Evolutionary conservation across 352 stramenopile species (phyloP), one percentile per base, ranked within the genome.

Genomic region (Phytophthora meadii): DNA sequence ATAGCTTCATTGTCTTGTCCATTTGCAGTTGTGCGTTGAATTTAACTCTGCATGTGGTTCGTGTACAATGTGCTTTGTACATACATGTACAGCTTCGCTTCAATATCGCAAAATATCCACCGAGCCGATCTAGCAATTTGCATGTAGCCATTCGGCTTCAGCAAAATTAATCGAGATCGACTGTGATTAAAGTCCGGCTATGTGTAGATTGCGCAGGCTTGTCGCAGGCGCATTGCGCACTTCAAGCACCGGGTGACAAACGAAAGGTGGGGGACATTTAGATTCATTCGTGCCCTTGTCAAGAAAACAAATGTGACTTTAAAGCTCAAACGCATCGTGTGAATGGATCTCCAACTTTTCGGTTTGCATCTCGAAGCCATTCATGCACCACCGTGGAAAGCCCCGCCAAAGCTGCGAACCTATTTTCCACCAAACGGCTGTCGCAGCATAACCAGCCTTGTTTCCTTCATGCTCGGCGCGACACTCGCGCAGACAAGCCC

Each of bases 341-440:
- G 14, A 12, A 22, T 47, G 11, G 14, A 54, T 55, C 4, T 22
- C 49, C 34, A 28, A 19, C 5, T n/a, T 25, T 4, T 42, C n/a
- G 30, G 30, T 55, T 55, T 25, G 32, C 7, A 37, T 8, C 6
- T 14, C 37, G 14, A 30, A 30, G 27, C 6, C 27, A 30, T 30
- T 22, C 22, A 1, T 2, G 36, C 15, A 15, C 22, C 28, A 34
- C 28, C 30, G 30, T 36, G 30, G 30, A 36, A 36, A 36, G 30
- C 30, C 30, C 7, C 30, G 9, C 8, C 30, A 64, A 69, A 63
- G 37, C 61, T 40, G 53, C 32, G 46, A 54, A 61, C 54, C 61
- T 69, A 69, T 60, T 63, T 66, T 68, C 45, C 53, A 50, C n/a
- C 47, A 45, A 34, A 17, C 36, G 53, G 44, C 51, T 69, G 61